Base-by-base conservation (phyloP, 257 asterid species). In the Petunia secreta region DNA sequence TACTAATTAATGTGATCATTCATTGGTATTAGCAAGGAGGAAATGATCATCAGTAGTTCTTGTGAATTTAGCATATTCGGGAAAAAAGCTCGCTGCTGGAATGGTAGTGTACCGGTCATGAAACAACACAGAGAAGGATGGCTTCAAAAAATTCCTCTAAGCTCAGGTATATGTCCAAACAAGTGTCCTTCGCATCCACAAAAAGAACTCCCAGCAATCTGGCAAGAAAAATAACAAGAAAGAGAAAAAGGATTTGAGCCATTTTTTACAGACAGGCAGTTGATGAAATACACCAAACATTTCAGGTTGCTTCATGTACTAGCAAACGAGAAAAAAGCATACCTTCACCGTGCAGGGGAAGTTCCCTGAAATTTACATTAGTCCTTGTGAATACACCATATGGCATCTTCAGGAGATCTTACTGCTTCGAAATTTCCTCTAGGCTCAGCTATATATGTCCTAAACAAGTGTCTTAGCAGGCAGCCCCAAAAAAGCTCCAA, bases 361-460 rank as follows among this genome's bases (percentile, higher is more conserved):
- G 57, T 15, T 52, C 11, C 57, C 57, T 71, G 80, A 80, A 83
- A 59, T 77, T 66, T 8, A 79, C 86, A 4, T 25, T 25, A 25
- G 25, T 25, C 25, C 25, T 25, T 25, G 25, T 25, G 25, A 25
- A 25, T 25, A 25, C 25, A 25, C 25, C 25, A 25, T 25, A 25
- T 25, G 25, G 25, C 25, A 25, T 25, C 25, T 25, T 25, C 25
- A 25, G 25, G 25, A 25, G 25, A 25, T 25, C 25, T 25, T 25
- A 25, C 25, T 25, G 25, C 25, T 25, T 25, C 25, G 25, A 25
- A 25, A 25, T 25, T 25, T 25, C 25, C 25, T 25, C 25, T 25
- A 25, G 25, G 25, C 25, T 25, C 25, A 25, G 25, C 25, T 25
- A 25, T 25, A 25, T 25, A 25, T 25, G 25, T 25, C 25, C 25